These are phyloP conservation scores for Epichloe glyceriae DNA, from an alignment of 2,329 filamentous ascomycete genomes.

Conservation along the genomic window DNA sequence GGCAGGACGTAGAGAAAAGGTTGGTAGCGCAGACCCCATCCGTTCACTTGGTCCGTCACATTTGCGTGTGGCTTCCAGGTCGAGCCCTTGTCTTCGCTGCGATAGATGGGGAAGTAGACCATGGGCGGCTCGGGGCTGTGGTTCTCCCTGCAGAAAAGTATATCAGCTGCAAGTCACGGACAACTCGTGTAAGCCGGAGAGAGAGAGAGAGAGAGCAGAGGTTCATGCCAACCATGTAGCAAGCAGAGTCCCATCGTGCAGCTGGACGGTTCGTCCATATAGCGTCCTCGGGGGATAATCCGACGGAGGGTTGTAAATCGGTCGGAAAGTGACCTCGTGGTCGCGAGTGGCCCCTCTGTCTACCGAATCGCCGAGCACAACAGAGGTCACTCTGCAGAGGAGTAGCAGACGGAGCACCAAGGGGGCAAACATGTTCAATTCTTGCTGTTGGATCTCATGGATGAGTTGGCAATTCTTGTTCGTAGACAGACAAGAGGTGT, in stretches of 20 bases:
- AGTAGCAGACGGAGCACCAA: neutral
- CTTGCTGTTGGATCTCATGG: too few species aligned
- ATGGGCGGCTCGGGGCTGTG: neutral
- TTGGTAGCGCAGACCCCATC: slow-evolving; percentile 1
- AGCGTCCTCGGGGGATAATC: neutral
- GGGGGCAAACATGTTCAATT: neutral
- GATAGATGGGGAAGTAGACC: neutral
- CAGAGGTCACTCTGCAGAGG: neutral
- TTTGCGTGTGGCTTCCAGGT: neutral
- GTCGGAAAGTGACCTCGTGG: neutral
- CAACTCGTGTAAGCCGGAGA: too few species aligned
- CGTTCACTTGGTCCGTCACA: neutral
- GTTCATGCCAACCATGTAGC: neutral
- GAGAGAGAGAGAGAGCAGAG: too few species aligned
- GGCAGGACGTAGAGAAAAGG: neutral
- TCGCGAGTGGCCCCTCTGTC: neutral
- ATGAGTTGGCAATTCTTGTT: neutral
- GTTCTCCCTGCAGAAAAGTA: neutral
- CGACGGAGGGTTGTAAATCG: neutral
- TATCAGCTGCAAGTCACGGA: neutral
- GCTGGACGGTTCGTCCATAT: neutral
- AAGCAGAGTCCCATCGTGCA: neutral
- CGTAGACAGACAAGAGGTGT: neutral
- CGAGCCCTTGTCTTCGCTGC: neutral
- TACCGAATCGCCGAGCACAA: neutral